Evolutionary conservation across 331 rosid genomes (phyloP).

Genomic region (Quercus tomentella): DNA sequence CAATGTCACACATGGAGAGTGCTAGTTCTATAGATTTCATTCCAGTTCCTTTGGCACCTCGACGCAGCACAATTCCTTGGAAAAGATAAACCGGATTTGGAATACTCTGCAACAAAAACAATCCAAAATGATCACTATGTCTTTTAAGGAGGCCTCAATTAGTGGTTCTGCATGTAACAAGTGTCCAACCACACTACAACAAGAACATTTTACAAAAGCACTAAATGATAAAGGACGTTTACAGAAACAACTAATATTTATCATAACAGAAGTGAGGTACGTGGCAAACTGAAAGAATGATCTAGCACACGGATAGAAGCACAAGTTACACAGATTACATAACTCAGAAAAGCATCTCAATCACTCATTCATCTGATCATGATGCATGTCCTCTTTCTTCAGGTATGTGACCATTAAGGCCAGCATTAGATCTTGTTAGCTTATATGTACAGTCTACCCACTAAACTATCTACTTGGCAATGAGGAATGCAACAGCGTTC

Average conservation of each 20-base stretch:
- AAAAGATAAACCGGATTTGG: slow-evolving; percentile 96
- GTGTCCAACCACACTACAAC: neutral
- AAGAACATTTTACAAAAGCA: neutral
- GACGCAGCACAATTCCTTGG: slow-evolving; percentile 97
- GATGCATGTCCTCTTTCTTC: neutral
- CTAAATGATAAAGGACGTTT: neutral
- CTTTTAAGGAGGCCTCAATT: neutral
- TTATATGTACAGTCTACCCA: neutral
- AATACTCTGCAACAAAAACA: slow-evolving; percentile 58
- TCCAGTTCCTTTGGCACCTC: slow-evolving; percentile 99
- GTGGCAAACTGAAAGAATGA: neutral
- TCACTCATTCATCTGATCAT: neutral
- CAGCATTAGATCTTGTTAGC: neutral
- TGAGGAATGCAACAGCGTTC: slow-evolving; percentile 5
- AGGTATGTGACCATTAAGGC: neutral
- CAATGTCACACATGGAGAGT: slow-evolving; percentile 93
- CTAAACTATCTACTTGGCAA: neutral
- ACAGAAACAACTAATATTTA: neutral
- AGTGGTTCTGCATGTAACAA: neutral
- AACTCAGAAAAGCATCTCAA: neutral
- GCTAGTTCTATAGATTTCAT: slow-evolving; percentile 97
- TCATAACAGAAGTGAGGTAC: neutral
- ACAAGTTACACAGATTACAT: neutral
- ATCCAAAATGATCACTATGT: slow-evolving; percentile 11
- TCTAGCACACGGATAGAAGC: neutral